Base-by-base conservation (phyloP, 176 grass and related monocot genomes). In the Carex pumila region DNA sequence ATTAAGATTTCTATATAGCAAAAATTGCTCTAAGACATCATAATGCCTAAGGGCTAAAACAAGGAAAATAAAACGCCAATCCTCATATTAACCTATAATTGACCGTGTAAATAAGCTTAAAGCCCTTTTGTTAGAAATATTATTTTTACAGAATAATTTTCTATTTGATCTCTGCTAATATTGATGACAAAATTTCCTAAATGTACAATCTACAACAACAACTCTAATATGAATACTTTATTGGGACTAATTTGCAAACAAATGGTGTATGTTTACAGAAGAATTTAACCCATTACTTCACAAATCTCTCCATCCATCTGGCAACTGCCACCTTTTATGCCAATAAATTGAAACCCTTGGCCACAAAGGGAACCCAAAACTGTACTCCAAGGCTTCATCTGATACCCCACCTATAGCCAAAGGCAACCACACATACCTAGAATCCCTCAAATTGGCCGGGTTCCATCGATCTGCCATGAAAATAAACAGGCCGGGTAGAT, bases 301-400 rank as follows among this genome's bases (percentile, higher is more conserved):
- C 54, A 83, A 83, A 80, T 89, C 84, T 61, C 81, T 91, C 93
- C 93, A 94, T 78, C 86, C 83, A 58, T 92, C 91, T 0, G 91
- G 97, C 49, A 99, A 89, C 30, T 88, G 73, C 97, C 97, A 99
- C 67, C 69, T 85, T 61, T 73, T 89, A 85, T 99, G 97, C 93
- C 93, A 99, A 76, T 91, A 99, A 85, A 99, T 96, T 5, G 97
- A 96, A 61, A 94, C 93, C 72, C 93, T 89, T 34, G 97, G 85
- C 97, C 97, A 99, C 30, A 92, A 88, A 5, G 97, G 93, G 85
- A 99, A 99, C 87, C 92, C 92, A 85, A 99, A 99, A 88, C 88
- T 93, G 72, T 95, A 99, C 79, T 99, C 97, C n/a, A 94, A 84
- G 52, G 93, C 85, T 66, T 96, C 97, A 66, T 99, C 93, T 12